Evolutionary conservation across 305 asterid species (phyloP).

Genomic region (Fraxinus latifolia): DNA sequence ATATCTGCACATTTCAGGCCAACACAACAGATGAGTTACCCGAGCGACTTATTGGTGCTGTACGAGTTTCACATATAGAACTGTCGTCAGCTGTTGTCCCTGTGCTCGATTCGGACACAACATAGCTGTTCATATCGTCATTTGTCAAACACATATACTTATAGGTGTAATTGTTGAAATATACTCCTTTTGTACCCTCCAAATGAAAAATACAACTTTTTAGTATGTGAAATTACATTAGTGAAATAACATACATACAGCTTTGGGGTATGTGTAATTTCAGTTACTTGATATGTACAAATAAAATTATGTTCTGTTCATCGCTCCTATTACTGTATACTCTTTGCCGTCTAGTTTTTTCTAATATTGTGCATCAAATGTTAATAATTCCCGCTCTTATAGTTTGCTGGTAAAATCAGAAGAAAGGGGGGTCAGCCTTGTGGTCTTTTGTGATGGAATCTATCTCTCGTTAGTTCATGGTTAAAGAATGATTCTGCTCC

Average conservation of each 20-base stretch:
- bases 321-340: not conserved
- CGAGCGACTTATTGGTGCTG: slow-evolving; percentile 78
- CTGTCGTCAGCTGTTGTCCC: slow-evolving; percentile 66
- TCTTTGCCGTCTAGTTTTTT: not conserved
- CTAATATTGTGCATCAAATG: not conserved
- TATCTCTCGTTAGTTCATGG: not conserved
- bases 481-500: not conserved
- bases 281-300: not conserved
- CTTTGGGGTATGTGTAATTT: not conserved
- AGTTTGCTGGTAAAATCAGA: not conserved
- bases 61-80: slow-evolving; percentile 73
- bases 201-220: not conserved
- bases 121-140: slow-evolving; percentile 14
- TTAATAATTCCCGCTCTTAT: not conserved
- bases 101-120: slow-evolving; percentile 43
- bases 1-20: slow-evolving; percentile 36
- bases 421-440: not conserved
- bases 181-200: not conserved
- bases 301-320: not conserved
- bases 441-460: not conserved
- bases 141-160: not conserved
- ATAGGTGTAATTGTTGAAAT: not conserved
- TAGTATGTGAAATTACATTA: not conserved
- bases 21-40: slow-evolving; percentile 83
- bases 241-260: not conserved